A percentile compares a stretch with the other conserved stretches of the same genome.
These are phyloP conservation scores for Theobroma grandiflorum DNA, from an alignment of 441 rosid species.

Conservation along the genomic window DNA sequence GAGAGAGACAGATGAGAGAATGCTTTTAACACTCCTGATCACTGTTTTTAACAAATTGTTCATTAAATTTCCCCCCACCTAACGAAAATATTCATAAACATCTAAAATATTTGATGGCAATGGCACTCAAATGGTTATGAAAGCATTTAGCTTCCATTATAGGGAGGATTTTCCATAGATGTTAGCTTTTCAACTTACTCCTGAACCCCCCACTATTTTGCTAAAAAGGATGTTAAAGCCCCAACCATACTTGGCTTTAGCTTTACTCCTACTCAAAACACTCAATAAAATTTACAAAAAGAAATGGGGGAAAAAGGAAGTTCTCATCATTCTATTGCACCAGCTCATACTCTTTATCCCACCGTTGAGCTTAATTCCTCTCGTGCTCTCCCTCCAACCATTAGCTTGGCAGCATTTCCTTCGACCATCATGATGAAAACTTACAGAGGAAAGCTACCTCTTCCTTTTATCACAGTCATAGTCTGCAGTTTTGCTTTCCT, in stretches of 20 bases:
- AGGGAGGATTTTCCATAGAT: slow-evolving; percentile 25
- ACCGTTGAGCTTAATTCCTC: not conserved
- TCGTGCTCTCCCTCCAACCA: slow-evolving; percentile 5
- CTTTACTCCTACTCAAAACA: slow-evolving; percentile 86
- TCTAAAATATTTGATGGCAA: slow-evolving; percentile 22
- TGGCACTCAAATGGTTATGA: slow-evolving; percentile 19
- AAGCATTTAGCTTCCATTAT: slow-evolving; percentile 19
- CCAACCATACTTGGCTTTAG: slow-evolving; percentile 58
- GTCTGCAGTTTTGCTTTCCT: slow-evolving; percentile 60
- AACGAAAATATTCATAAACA: not conserved
- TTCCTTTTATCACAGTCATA: slow-evolving; percentile 50
- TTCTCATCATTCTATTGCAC: slow-evolving; percentile 34
- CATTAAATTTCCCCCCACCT: not conserved
- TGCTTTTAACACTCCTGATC: not conserved
- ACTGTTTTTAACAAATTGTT: not conserved
- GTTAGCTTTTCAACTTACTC: slow-evolving; percentile 51
- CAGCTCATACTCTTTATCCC: not conserved
- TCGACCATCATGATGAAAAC: slow-evolving; percentile 50
- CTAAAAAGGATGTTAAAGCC: not conserved
- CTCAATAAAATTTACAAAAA: slow-evolving; percentile 22
- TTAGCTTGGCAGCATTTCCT: slow-evolving; percentile 42
- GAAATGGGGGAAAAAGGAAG: not conserved
- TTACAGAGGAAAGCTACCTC: slow-evolving; percentile 59
- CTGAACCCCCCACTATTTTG: slow-evolving; percentile 41
- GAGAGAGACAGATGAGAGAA: not conserved